Evolutionary conservation across 169 alveolate genomes (phyloP), one percentile per base, ranked within the genome.

Genomic region (Plasmodium knowlesi): DNA sequence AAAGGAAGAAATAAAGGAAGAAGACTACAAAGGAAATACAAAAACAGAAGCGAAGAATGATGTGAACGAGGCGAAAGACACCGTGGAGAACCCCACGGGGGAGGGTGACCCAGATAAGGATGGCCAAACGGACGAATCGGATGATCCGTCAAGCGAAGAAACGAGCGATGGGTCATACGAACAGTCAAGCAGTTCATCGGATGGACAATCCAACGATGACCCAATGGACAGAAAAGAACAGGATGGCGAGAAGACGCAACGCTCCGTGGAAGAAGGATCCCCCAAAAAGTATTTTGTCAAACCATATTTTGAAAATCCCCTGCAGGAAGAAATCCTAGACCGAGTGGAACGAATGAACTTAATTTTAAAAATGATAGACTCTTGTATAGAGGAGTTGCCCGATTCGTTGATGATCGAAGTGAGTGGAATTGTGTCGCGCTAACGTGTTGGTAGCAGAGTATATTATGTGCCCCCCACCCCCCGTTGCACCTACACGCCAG

Each of bases 321-420:
- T 76, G 79, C 53, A 74, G 43, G 57, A 85, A 4, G 93, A 85
- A 74, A 85, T 85, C 14, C 67, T 85, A 72, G 93, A 85, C 61
- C 57, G 93, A 3, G 93, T 74, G 28, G 93, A 85, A 74, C 54
- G 93, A 25, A 85, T 85, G 93, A 85, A 85, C 39, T 72, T 85
- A 34, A 85, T 85, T 74, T 85, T 85, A 54, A 72, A 73, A 73
- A 85, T 53, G 78, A 85, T 85, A 43, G 93, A 85, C 43, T 50
- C 53, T 0, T 85, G 81, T 10, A 85, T 85, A 50, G 93, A 85
- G 54, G 93, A 85, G 43, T n/a, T 85, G 14, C 93, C 93, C 50
- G 93, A 85, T 74, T 85, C 93, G 28, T 30, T 34, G 16, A 74
- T 85, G 74, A 74, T n/a, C 12, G 93, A 85, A 53, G 93, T 85